Percentiles rank a stretch among this genome's conserved stretches.
Evolutionary conservation across 169 alveolate species (phyloP).

Genomic region (Cryptosporidium ubiquitum): DNA sequence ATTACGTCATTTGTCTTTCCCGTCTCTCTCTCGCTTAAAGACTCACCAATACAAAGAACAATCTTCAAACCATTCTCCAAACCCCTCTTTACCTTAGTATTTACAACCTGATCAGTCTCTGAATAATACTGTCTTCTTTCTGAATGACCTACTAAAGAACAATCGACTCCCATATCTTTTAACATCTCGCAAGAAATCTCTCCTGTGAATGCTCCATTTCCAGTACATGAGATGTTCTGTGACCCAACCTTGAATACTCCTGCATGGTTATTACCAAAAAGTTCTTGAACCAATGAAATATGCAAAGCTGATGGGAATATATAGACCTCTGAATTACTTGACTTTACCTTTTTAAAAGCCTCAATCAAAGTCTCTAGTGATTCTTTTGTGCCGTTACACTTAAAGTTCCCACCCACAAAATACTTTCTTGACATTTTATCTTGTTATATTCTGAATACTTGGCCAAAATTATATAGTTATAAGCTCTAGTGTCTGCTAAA

Average conservation of each 20-base stretch:
- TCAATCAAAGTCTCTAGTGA: constrained; percentile 84
- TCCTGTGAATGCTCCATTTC: constrained; percentile 98
- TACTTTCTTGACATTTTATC: constrained; percentile 84
- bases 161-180: constrained; percentile 90
- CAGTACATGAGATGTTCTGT: constrained; percentile 92
- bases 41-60: constrained; percentile 97
- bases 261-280: constrained; percentile 51
- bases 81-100: constrained; percentile 92
- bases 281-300: constrained; percentile 82
- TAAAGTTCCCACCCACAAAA: constrained; percentile 96
- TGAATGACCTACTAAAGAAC: constrained; percentile 97
- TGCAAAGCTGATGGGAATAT: constrained; percentile 91
- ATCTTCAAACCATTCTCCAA: constrained; percentile 86
- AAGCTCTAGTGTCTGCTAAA: no score
- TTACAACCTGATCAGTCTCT: constrained; percentile 94
- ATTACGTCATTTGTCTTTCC: constrained; percentile 93
- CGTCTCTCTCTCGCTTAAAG: constrained; percentile 92
- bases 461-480: not conserved
- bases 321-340: constrained; percentile 25
- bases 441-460: not conserved
- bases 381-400: constrained; percentile 91
- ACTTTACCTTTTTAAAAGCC: constrained; percentile 79
- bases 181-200: constrained; percentile 94
- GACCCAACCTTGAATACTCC: constrained; percentile 88
- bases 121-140: constrained; percentile 95